Conservation (phyloP, 2,329 filamentous ascomycete species). For the Paecilomyces fulvus region DNA sequence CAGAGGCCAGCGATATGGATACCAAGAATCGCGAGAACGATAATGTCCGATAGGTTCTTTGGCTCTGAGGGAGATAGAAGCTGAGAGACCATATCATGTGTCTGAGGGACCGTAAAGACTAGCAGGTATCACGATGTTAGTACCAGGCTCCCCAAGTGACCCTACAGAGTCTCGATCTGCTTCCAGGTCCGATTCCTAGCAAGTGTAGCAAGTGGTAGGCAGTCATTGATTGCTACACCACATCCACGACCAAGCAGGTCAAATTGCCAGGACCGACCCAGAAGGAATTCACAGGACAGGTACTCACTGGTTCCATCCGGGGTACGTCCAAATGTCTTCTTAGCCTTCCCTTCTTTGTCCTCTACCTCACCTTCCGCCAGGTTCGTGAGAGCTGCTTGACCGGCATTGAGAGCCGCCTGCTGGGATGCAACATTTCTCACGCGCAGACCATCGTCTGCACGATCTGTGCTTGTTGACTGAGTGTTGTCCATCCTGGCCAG, state of each 20-base stretch:
- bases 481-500: slow-evolving; percentile 28
- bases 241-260: not conserved
- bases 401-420: slow-evolving; percentile 34
- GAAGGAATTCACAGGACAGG: slow-evolving; percentile 3
- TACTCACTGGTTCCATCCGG: slow-evolving; percentile 79
- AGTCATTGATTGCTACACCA: not conserved
- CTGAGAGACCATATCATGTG: slow-evolving; percentile 98
- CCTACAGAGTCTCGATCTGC: not conserved
- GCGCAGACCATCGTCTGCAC: slow-evolving; percentile 35
- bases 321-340: slow-evolving; percentile 84
- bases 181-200: not conserved
- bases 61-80: slow-evolving; percentile 88
- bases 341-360: slow-evolving; percentile 45
- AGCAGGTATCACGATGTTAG: slow-evolving; percentile 7
- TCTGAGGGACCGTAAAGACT: slow-evolving; percentile 95
- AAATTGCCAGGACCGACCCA: slow-evolving; percentile 2
- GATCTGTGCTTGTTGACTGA: slow-evolving; percentile 29
- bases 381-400: slow-evolving; percentile 35
- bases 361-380: slow-evolving; percentile 34
- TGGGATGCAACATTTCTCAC: slow-evolving; percentile 36
- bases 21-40: slow-evolving; percentile 71
- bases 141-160: slow-evolving; percentile 4
- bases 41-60: slow-evolving; percentile 81
- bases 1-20: slow-evolving; percentile 67
- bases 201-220: not conserved